Evolutionary conservation across 2,329 filamentous ascomycete species (phyloP), one percentile per base, ranked within the genome.

Genomic region (Penicillium sp.): DNA sequence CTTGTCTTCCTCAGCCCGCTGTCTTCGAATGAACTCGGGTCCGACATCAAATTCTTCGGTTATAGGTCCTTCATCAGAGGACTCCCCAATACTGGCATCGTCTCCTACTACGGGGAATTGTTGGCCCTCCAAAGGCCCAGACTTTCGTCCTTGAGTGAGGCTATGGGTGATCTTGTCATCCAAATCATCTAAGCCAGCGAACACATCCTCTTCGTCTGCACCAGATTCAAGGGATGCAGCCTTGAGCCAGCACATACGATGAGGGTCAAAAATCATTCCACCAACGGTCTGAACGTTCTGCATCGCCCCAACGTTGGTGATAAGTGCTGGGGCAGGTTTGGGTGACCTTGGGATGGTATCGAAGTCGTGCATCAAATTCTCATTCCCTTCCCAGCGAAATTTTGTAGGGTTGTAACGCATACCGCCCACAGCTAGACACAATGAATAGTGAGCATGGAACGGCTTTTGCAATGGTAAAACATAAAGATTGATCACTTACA

Each of bases 11-110:
- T 99, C 93, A 63, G 92, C 89, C 52, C 88, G 81, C 66, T 97
- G 92, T 55, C 91, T 80, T 61, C 86, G 80, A 55, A 97, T 85
- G 65, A 97, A 99, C 68, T 95, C 89, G 3, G 92, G 93, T 0
- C 93, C 93, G 48, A 99, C 89, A 66, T 99, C 93, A 63, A 99
- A 99, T 67, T 99, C 93, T 71, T 99, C 93, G 44, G 89, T 89
- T 11, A 96, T 88, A 41, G 89, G 82, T 80, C 88, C 92, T 64
- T 91, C 87, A 61, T 90, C 87, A 50, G 71, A 73, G 7, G 70
- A 72, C 46, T 75, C 74, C 40, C 70, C 72, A 43, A 68, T 70
- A 53, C 70, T 74, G 42, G 63, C 65, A 44, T 74, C 72, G 28
- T 72, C 70, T 14, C 64, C 63, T 34, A 65, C 63, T n/a, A 54